Evolutionary conservation across 768 basidiomycete genomes (phyloP).

Genomic region (Suillus lakei): DNA sequence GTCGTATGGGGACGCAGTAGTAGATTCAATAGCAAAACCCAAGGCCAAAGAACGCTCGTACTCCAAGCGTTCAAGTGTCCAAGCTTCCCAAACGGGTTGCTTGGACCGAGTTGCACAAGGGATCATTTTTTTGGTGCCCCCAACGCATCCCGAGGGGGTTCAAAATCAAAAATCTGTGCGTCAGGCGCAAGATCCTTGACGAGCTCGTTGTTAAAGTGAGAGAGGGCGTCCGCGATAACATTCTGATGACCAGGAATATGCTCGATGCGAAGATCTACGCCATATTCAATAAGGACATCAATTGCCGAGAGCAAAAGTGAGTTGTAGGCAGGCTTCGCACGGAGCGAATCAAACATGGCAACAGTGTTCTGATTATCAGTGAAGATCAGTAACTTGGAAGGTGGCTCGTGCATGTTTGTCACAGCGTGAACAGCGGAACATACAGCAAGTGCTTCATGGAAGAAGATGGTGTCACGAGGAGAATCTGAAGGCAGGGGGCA

Average conservation of each 20-base stretch:
- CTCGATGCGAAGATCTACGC: slow-evolving; percentile 25
- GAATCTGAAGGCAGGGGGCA: background rate
- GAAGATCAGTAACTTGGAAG: slow-evolving; percentile 17
- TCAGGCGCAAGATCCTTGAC: background rate
- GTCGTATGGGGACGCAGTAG: background rate
- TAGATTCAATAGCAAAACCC: slow-evolving; percentile 31
- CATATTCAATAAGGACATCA: slow-evolving; percentile 16
- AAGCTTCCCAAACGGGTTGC: slow-evolving; percentile 24
- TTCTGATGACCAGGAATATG: slow-evolving; percentile 29
- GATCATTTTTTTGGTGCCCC: slow-evolving; percentile 22
- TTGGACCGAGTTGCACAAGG: background rate
- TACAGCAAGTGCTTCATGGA: slow-evolving; percentile 23
- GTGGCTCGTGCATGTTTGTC: background rate
- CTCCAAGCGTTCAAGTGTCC: no score
- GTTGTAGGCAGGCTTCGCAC: slow-evolving; percentile 23
- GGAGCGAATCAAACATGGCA: slow-evolving; percentile 33
- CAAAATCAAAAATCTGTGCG: slow-evolving; percentile 8
- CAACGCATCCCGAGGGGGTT: slow-evolving; percentile 31
- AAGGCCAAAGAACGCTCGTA: slow-evolving; percentile 38
- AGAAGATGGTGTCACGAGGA: slow-evolving; percentile 24
- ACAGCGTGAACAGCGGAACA: background rate
- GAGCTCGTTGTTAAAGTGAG: background rate
- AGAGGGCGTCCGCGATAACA: slow-evolving; percentile 23
- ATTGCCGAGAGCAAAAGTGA: slow-evolving; percentile 18
- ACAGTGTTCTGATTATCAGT: slow-evolving; percentile 39